Conservation (phyloP, 2,329 filamentous ascomycete genomes). For the Aspergillus sp. region DNA sequence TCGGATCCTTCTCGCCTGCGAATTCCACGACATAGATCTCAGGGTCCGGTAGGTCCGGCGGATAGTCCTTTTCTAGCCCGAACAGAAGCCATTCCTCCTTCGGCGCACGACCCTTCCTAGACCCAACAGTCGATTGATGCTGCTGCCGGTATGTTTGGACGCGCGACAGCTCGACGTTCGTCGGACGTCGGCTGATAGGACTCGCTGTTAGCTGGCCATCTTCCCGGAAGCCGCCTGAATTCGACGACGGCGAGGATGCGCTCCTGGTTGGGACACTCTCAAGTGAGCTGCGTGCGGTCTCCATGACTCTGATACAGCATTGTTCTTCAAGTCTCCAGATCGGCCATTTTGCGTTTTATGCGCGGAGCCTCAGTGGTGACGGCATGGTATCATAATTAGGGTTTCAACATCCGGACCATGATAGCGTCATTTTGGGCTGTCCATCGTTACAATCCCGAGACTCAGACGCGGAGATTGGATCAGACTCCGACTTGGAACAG, state of each 20-base stretch:
- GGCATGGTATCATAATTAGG: not conserved
- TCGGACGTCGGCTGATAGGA: constrained; percentile 13
- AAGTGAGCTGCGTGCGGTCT: not conserved
- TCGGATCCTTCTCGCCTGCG: constrained; percentile 42
- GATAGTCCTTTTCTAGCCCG: constrained; percentile 19
- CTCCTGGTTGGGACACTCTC: not conserved
- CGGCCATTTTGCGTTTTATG: not conserved
- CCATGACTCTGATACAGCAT: not conserved
- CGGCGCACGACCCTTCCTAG: constrained; percentile 8
- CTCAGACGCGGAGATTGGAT: too few relatives aligned
- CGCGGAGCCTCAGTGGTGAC: not conserved
- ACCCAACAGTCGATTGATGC: constrained; percentile 20
- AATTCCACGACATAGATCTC: constrained; percentile 51
- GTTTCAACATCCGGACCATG: too few relatives aligned
- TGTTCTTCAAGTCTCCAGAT: not conserved
- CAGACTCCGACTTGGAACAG: too few relatives aligned
- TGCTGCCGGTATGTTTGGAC: constrained; percentile 21
- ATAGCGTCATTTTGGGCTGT: too few relatives aligned
- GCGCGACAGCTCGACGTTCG: constrained; percentile 20
- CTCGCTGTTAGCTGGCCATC: not conserved
- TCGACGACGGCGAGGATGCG: constrained; percentile 1
- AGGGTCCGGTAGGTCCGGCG: constrained; percentile 40
- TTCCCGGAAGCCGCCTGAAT: not conserved
- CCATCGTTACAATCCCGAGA: too few relatives aligned
- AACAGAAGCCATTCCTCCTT: constrained; percentile 21